Evolutionary conservation across 2,329 filamentous ascomycete species (phyloP), one percentile per base, ranked within the genome.

Genomic region (Paraconiothyrium sp.): DNA sequence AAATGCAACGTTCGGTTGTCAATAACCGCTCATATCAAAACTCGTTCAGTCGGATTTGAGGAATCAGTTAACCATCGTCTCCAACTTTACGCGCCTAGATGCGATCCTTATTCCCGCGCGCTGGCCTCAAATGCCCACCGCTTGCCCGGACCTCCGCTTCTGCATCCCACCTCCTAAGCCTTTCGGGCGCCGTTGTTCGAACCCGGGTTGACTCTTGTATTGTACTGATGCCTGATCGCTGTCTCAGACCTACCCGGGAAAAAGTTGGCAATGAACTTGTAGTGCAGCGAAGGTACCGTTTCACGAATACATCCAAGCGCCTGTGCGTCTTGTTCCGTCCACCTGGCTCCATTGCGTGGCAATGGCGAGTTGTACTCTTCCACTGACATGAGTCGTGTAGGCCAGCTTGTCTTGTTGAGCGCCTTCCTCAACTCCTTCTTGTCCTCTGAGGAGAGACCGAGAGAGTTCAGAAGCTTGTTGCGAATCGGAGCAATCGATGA

Each of bases 381-480:
- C 4, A 54, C 9, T 2, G 57, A 54, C 8, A 20, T 44, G 32
- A 59, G 54, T 3, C 50, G 57, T 14, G 37, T 51, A 14, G 57
- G 57, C 57, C 57, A 59, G n/a, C 41, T 41, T 3, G 20, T 34
- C 16, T 46, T 54, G 24, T 43, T 14, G 13, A 59, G 43, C 3
- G 50, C 57, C 22, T 59, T 59, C n/a, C 30, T 54, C 13, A 59
- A 41, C 34, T 41, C 20, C 6, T 20, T 35, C 49, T 55, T 55
- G 3, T 44, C n/a, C 1, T 44, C 52, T 16, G 39, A 24, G 27
- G 39, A 22, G 4, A 55, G 27, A 24, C 44, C 52, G 52, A 55
- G 44, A 22, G 52, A 55, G 4, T 34, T 46, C 6, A 55, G 14
- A 5, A 55, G 39, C 14, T 22, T 55, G 27, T 27, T 46, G 24